Base-by-base conservation (phyloP, 2,329 filamentous ascomycete genomes). In the Cladosporium sphaerospermum region DNA sequence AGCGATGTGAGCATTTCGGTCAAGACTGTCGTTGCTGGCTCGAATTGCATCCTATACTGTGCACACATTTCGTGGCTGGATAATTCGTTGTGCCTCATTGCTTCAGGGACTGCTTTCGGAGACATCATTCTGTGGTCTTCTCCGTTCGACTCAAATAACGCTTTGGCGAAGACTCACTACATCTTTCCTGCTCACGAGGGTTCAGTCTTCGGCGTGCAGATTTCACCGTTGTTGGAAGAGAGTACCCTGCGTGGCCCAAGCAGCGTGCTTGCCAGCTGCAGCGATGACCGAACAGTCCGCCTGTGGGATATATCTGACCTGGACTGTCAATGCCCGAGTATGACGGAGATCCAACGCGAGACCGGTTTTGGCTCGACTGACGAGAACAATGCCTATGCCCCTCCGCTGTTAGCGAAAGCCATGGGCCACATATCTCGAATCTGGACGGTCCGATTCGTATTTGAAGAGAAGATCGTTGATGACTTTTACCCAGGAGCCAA, bases 371-470 rank as follows among this genome's bases (percentile, higher is more conserved):
- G 69, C 28, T 51, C 59, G 2, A 60, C 54, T 64, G 18, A 63
- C 67, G 16, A 60, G 62, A 34, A 64, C 66, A 11, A 59, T 70
- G 14, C 69, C 69, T 44, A 78, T 79, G 71, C 58, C 14, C 65
- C 66, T 6, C 45, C 53, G 3, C 60, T 61, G 40, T 62, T 95
- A 11, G 87, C 88, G 0, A 81, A 84, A 42, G 84, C 79, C 2
- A 96, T 93, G 86, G 92, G 87, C 0, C 93, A 99, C 69, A 72
- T 80, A 3, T 95, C 92, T 7, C 82, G 93, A 54, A 95, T 99
- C 59, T 99, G 93, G 93, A 80, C 83, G 43, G 82, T 96, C 8
- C 78, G 80, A 52, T 93, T 96, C 59, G 45, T 28, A 11, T 19
- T 19, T 3, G 40, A 31, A 8, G 18, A 37, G 9, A 10, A 13